Percentiles rank a stretch among this genome's conserved stretches.
These are phyloP conservation scores for Vaccinium corymbosum DNA, from an alignment of 148 eudicot genomes.

Conservation along the genomic window DNA sequence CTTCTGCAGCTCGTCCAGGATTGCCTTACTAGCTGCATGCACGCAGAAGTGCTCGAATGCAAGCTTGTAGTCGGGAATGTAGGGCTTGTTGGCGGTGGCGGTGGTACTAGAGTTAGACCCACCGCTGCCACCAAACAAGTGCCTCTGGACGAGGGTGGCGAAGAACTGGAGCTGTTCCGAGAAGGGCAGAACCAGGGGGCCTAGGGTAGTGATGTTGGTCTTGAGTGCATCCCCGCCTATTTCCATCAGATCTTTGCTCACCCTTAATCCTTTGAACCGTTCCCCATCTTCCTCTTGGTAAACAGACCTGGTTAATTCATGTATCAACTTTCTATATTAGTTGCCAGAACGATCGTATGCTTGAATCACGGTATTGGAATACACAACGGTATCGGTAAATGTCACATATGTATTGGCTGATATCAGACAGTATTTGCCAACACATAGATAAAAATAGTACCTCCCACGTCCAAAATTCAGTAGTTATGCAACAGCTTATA, in stretches of 20 bases:
- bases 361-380: too few species aligned
- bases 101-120: background rate
- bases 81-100: constrained; percentile 34
- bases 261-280: constrained; percentile 60
- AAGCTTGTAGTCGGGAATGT: constrained; percentile 92
- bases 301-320: constrained; percentile 48
- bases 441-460: too few species aligned
- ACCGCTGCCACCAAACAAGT: constrained; percentile 35
- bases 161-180: constrained; percentile 92
- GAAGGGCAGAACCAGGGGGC: constrained; percentile 86
- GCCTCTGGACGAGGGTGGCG: constrained; percentile 51
- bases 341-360: too few species aligned
- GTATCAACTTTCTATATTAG: background rate
- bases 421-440: too few species aligned
- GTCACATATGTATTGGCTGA: too few species aligned
- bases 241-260: constrained; percentile 74
- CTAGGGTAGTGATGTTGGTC: constrained; percentile 94
- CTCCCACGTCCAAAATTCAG: too few species aligned
- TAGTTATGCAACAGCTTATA: too few species aligned
- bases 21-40: constrained; percentile 76
- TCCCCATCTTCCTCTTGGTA: constrained; percentile 85
- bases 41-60: constrained; percentile 96
- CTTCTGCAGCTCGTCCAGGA: constrained; percentile 75
- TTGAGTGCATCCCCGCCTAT: constrained; percentile 89
- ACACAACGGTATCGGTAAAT: too few species aligned